These are phyloP conservation scores for Chalciporus piperatoides DNA, from an alignment of 1,284 basidiomycete genomes.

Conservation along the genomic window DNA sequence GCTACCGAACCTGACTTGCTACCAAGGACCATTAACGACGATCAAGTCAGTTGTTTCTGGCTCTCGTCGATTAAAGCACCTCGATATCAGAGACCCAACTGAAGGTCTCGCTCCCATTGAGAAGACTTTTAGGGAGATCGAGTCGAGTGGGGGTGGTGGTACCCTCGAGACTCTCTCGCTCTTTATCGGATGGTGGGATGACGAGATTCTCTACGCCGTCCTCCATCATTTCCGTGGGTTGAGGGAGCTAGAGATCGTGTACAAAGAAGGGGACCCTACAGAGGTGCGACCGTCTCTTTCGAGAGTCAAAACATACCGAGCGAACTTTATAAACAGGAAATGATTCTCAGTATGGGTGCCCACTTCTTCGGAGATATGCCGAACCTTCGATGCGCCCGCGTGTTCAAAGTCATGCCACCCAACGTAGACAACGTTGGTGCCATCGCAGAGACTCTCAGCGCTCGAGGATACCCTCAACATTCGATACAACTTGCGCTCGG, in stretches of 20 bases:
- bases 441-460: conserved; percentile 7
- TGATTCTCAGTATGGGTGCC: conserved; percentile 30
- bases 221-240: conserved; percentile 23
- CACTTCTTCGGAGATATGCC: conserved; percentile 32
- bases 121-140: conserved; percentile 29
- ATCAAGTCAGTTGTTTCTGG: conserved; percentile 25
- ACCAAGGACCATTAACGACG: conserved; percentile 31
- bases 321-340: conserved; percentile 16
- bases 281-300: conserved; percentile 17
- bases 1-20: conserved; percentile 30
- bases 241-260: conserved; percentile 28
- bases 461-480: conserved; percentile 16
- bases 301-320: background rate
- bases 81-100: conserved; percentile 25
- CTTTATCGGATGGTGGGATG: conserved; percentile 28
- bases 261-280: conserved; percentile 29
- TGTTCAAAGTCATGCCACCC: conserved; percentile 25
- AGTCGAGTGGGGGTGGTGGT: conserved; percentile 8
- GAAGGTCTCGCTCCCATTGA: conserved; percentile 26
- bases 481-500: conserved; percentile 12
- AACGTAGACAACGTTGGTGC: conserved; percentile 7
- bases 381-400: conserved; percentile 23
- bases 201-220: conserved; percentile 31
- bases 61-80: conserved; percentile 18
- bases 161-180: conserved; percentile 27